A percentile compares a stretch with the other conserved stretches of the same genome.
Evolutionary conservation across 495 filamentous ascomycete genomes (phyloP).

Genomic region (Hypoxylon cercidicola): DNA sequence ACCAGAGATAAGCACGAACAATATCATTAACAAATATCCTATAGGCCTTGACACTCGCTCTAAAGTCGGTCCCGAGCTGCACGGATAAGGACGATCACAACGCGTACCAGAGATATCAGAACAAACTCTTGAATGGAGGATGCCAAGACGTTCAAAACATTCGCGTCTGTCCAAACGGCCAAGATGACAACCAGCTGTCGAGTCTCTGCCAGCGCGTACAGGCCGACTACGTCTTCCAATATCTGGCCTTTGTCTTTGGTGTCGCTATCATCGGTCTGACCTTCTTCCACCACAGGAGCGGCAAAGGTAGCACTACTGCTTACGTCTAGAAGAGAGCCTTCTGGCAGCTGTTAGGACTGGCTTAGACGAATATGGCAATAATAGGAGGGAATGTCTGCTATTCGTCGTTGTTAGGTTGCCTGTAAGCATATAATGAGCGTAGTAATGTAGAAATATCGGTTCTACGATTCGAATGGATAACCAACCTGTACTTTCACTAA

Average conservation of each 20-base stretch:
- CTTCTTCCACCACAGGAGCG: conserved; percentile 11
- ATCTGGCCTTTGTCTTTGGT: conserved; percentile 45
- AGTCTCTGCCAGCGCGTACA: conserved; percentile 48
- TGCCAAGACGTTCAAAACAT: conserved; percentile 19
- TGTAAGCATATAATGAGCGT: not conserved
- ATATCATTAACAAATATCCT: not conserved
- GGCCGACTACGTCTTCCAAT: conserved; percentile 51
- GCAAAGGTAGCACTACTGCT: conserved; percentile 7
- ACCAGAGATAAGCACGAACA: no score
- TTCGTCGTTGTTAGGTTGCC: not conserved
- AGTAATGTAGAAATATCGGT: no score
- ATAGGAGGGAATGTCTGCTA: not conserved
- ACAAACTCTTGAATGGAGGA: conserved; percentile 52
- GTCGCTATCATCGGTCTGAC: conserved; percentile 35
- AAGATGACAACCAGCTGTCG: conserved; percentile 14
- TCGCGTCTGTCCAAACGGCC: conserved; percentile 31
- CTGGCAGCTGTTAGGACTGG: not conserved
- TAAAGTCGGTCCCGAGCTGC: conserved; percentile 51
- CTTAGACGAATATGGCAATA: not conserved
- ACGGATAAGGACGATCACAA: conserved; percentile 17
- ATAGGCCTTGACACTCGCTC: conserved; percentile 59
- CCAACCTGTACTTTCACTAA: conserved; percentile 38
- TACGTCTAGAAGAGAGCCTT: conserved; percentile 10
- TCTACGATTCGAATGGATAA: conserved; percentile 35
- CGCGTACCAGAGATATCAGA: conserved; percentile 28